Percentiles rank a stretch among this genome's conserved stretches.
Conservation (phyloP, 106 monocot species). For the Dendrobium chrysotoxum region DNA sequence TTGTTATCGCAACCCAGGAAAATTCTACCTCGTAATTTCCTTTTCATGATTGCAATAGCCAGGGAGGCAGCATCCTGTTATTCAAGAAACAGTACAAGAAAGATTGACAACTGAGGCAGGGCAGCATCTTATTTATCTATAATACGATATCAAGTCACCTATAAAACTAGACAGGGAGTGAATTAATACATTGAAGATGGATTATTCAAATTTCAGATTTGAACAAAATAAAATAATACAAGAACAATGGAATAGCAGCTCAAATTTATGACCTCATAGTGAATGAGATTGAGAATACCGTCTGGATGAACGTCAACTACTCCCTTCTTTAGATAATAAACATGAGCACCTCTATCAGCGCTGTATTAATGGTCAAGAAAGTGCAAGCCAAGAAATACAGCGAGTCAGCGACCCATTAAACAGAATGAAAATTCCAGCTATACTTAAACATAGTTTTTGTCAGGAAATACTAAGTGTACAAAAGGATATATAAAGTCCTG, state of each 20-base stretch:
- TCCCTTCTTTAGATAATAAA: conserved; percentile 78
- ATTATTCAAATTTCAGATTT: background rate
- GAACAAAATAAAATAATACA: background rate
- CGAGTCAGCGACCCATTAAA: background rate
- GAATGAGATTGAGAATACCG: conserved; percentile 86
- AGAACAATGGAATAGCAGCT: background rate
- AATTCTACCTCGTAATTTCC: conserved; percentile 34
- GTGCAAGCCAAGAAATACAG: conserved; percentile 1
- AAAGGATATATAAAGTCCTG: conserved; percentile 97
- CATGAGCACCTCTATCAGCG: conserved; percentile 73
- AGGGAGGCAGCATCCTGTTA: conserved; percentile 88
- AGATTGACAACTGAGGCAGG: background rate
- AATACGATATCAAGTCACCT: background rate
- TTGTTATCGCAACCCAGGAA: conserved; percentile 86
- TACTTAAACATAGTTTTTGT: background rate
- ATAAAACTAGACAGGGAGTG: background rate
- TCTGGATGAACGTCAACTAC: conserved; percentile 65
- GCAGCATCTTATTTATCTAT: no score
- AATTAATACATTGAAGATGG: background rate
- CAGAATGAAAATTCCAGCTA: background rate
- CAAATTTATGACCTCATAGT: conserved; percentile 71
- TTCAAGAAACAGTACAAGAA: background rate
- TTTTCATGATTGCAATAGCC: conserved; percentile 72
- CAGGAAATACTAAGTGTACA: background rate
- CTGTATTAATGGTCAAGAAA: conserved; percentile 48